Conservation (phyloP, 129 eudicot genomes). For the Daucus carota region DH1_v3.0 NC_030381.2:51044501-51045000, state of each 20-base stretch:
- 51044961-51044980: neutral
- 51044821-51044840: neutral
- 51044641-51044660: constrained; percentile 60
- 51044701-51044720: constrained; percentile 51
- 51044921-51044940: neutral
- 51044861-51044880: neutral
- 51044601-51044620: constrained; percentile 64
- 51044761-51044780: neutral
- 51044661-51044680: constrained; percentile 50
- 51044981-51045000: neutral
- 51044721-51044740: constrained; percentile 59
- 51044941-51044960: neutral
- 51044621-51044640: constrained; percentile 47
- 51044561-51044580: constrained; percentile 25
- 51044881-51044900: neutral
- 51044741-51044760: constrained; percentile 87
- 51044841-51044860: neutral
- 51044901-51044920: neutral
- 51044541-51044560: constrained; percentile 26
- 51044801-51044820: neutral
- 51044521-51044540: constrained; percentile 26
- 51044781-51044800: neutral
- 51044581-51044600: constrained; percentile 85
- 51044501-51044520: constrained; percentile 57
- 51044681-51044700: constrained; percentile 51